Evolutionary conservation across 2,329 filamentous ascomycete species (phyloP).

Genomic region (Ceratocystis smalleyi): DNA sequence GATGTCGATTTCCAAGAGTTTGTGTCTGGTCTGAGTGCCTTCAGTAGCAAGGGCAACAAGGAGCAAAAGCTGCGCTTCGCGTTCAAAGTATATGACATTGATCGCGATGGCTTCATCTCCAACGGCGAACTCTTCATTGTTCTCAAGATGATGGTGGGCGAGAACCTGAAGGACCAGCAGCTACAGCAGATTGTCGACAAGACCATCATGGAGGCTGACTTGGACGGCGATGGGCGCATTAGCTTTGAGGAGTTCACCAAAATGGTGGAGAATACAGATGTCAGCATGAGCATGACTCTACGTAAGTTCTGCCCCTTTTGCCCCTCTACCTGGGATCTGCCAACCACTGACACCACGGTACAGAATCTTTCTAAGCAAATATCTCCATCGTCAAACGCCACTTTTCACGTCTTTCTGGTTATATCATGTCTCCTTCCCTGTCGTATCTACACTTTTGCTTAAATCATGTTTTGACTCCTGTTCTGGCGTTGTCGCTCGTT

Average conservation of each 20-base stretch:
- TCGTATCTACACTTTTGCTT: not conserved
- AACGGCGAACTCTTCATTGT: slow-evolving; percentile 99
- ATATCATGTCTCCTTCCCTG: not conserved
- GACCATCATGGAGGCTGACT: slow-evolving; percentile 98
- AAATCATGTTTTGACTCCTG: not conserved
- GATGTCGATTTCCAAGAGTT: slow-evolving; percentile 99
- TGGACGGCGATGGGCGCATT: slow-evolving; percentile 92
- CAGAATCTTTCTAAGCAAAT: slow-evolving; percentile 13
- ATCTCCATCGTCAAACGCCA: not conserved
- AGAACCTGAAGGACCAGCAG: slow-evolving; percentile 97
- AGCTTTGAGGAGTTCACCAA: slow-evolving; percentile 98
- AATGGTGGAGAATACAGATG: slow-evolving; percentile 92
- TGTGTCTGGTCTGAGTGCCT: slow-evolving; percentile 83
- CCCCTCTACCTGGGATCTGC: not conserved
- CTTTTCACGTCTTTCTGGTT: not conserved
- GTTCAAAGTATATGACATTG: slow-evolving; percentile 99
- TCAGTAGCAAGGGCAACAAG: slow-evolving; percentile 97
- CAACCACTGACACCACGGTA: not conserved
- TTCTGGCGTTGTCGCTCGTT: not conserved
- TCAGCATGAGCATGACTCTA: slow-evolving; percentile 60
- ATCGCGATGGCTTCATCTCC: slow-evolving; percentile 95
- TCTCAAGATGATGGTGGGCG: slow-evolving; percentile 99
- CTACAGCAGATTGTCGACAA: slow-evolving; percentile 99
- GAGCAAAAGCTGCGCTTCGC: slow-evolving; percentile 96
- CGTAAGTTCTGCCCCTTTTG: slow-evolving; percentile 29